Conservation (phyloP, 768 basidiomycete species). For the Mycena alexandri region DNA sequence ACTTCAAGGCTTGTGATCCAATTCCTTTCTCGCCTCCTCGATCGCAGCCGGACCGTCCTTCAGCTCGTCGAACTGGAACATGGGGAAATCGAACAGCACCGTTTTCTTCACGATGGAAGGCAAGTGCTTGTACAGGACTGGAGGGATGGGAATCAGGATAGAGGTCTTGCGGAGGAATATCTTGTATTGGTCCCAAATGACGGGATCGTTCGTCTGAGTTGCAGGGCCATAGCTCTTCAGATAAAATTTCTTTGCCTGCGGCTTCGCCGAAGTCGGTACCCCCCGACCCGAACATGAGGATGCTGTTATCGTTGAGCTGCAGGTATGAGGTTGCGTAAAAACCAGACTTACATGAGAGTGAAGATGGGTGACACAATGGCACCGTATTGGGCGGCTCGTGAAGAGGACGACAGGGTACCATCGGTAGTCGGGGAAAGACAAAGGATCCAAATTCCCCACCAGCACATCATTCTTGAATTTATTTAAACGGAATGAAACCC, state of each 20-base stretch:
- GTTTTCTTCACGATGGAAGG: slow-evolving; percentile 67
- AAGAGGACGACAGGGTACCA: slow-evolving; percentile 54
- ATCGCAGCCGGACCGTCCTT: slow-evolving; percentile 61
- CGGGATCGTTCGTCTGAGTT: slow-evolving; percentile 43
- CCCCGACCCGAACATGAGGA: slow-evolving; percentile 78
- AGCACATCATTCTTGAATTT: slow-evolving; percentile 64
- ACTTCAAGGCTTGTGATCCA: slow-evolving; percentile 3
- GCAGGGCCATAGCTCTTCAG: slow-evolving; percentile 60
- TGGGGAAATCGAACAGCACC: slow-evolving; percentile 70
- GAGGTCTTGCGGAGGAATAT: slow-evolving; percentile 68
- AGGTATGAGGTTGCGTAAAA: neutral
- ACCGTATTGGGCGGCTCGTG: slow-evolving; percentile 69
- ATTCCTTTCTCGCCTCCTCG: slow-evolving; percentile 47
- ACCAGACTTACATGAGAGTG: slow-evolving; percentile 65
- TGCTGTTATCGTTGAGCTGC: slow-evolving; percentile 43
- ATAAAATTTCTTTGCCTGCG: slow-evolving; percentile 70
- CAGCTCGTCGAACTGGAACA: slow-evolving; percentile 69
- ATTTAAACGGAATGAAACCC: neutral
- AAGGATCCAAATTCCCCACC: slow-evolving; percentile 76
- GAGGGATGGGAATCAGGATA: slow-evolving; percentile 73
- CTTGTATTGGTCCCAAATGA: slow-evolving; percentile 68
- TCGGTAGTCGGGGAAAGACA: slow-evolving; percentile 70
- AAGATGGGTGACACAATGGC: slow-evolving; percentile 73
- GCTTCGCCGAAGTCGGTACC: slow-evolving; percentile 78
- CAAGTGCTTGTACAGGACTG: slow-evolving; percentile 62